A percentile compares a stretch with the other conserved stretches of the same genome.
phyloP scores from a whole-genome alignment of 2,329 filamentous ascomycete species.

The Keithomyces neogunnii region DNA sequence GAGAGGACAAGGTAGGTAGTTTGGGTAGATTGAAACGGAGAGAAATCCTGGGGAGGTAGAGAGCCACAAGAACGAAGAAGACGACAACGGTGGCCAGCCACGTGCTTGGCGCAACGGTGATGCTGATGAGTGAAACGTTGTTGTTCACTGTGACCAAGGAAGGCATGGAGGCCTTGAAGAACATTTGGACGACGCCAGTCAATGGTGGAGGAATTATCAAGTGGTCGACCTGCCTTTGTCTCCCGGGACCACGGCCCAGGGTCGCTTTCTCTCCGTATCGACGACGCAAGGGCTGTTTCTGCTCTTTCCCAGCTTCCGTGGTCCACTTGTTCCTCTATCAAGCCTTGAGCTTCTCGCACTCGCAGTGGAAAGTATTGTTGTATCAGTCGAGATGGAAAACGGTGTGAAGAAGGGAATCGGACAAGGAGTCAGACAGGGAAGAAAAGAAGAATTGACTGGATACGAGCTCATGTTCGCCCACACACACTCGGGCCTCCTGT shows the following conservation, averaged over 20 bases:
- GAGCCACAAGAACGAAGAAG: conserved; percentile 40
- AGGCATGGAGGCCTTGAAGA: conserved; percentile 37
- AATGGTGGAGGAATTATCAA: not conserved
- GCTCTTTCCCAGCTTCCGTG: not conserved
- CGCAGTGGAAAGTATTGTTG: no score
- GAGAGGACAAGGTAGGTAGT: conserved; percentile 10
- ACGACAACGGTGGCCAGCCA: conserved; percentile 44
- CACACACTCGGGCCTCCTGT: conserved; percentile 4
- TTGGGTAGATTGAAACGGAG: conserved; percentile 25
- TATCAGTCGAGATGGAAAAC: no score
- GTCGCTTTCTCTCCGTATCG: not conserved
- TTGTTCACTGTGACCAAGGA: conserved; percentile 53
- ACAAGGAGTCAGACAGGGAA: not conserved
- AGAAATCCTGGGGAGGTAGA: conserved; percentile 34
- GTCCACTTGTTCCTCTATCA: not conserved
- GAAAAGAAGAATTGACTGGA: not conserved
- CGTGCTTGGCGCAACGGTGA: conserved; percentile 49
- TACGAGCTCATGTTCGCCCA: conserved; percentile 2
- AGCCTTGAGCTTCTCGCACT: no score
- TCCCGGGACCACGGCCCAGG: not conserved
- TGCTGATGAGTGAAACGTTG: conserved; percentile 51
- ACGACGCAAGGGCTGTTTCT: not conserved
- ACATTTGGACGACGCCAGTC: not conserved
- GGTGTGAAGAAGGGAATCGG: not conserved
- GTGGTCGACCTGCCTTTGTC: no score